phyloP scores from a whole-genome alignment of 2,329 filamentous ascomycete genomes.

The Cryphonectria nitschkei region DNA sequence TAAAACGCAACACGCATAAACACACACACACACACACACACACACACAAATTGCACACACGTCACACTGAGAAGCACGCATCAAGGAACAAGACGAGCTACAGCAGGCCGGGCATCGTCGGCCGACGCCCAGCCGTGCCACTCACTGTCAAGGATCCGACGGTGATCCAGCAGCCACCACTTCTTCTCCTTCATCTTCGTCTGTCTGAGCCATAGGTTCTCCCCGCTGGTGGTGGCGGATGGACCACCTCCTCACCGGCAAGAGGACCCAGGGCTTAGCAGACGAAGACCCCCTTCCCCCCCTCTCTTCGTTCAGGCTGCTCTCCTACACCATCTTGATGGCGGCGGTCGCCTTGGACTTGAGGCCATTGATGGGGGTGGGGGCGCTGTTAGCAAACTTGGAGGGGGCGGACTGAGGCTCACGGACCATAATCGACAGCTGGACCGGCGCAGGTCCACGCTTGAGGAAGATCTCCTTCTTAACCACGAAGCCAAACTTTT shows the following conservation, averaged over 20 bases:
- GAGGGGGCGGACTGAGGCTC: constrained; percentile 57
- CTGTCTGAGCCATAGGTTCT: background rate
- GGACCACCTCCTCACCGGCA: background rate
- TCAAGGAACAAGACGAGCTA: constrained; percentile 23
- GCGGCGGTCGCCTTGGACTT: constrained; percentile 40
- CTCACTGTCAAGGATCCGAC: constrained; percentile 21
- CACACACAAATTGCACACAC: constrained; percentile 8
- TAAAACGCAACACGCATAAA: background rate
- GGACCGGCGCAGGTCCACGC: constrained; percentile 61
- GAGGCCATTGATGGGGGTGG: constrained; percentile 39
- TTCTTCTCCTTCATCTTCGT: background rate
- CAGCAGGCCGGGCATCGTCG: constrained; percentile 15
- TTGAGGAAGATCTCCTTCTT: constrained; percentile 66
- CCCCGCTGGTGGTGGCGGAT: background rate
- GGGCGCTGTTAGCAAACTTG: constrained; percentile 36
- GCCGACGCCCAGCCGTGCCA: constrained; percentile 13
- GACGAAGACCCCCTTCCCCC: background rate
- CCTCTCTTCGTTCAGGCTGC: constrained; percentile 20
- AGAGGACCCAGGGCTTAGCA: background rate
- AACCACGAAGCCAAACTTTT: constrained; percentile 73
- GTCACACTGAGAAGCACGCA: constrained; percentile 24
- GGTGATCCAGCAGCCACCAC: constrained; percentile 20
- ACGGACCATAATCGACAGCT: constrained; percentile 80
- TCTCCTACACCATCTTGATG: constrained; percentile 32
- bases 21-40: constrained; percentile 3